Evolutionary conservation across 495 filamentous ascomycete genomes (phyloP), one percentile per base, ranked within the genome.

Genomic region (Penicillium maclennaniae): DNA sequence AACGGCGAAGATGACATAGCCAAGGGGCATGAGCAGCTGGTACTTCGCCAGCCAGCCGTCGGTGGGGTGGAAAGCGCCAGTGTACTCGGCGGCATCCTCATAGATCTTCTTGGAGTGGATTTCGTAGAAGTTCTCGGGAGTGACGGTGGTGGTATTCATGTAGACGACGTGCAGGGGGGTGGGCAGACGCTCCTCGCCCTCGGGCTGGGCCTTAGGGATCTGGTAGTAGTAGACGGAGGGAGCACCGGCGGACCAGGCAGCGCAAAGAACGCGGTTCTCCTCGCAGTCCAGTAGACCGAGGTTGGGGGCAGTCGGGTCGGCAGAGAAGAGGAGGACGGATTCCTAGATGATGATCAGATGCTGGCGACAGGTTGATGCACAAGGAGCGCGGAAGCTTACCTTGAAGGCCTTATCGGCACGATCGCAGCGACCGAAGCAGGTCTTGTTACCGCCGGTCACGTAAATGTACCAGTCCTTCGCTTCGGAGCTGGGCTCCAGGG

Each of bases 371-470:
- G 26, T 39, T 20, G 27, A 47, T 42, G 41, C 41, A 17, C 34
- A 14, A 51, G 10, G 36, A 21, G 37, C 19, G 41, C 42, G 31
- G 25, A 23, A 44, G 66, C 75, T 55, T 67, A 83, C 78, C 57
- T 84, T 83, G 70, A 81, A 85, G 0, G 77, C 76, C 56, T 72
- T 73, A 17, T 82, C 76, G 26, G 77, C 75, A 6, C 67, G 66
- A 10, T 53, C 75, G 66, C 83, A 87, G 53, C 76, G 68, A 49
- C 76, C 90, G 62, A 83, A 89, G 76, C 91, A 97, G 26, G 89
- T 92, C 75, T 87, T 90, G 72, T 96, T 95, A 39, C 88, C 84
- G 45, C 91, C 91, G 1, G 87, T 89, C 45, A 95, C 69, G 63
- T 87, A 81, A 53, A 96, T 74, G 73, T 87, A 82, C 88, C 87